These are phyloP conservation scores for Leishmania arabica DNA, from an alignment of 208 protist species.

Conservation along the genomic window DNA sequence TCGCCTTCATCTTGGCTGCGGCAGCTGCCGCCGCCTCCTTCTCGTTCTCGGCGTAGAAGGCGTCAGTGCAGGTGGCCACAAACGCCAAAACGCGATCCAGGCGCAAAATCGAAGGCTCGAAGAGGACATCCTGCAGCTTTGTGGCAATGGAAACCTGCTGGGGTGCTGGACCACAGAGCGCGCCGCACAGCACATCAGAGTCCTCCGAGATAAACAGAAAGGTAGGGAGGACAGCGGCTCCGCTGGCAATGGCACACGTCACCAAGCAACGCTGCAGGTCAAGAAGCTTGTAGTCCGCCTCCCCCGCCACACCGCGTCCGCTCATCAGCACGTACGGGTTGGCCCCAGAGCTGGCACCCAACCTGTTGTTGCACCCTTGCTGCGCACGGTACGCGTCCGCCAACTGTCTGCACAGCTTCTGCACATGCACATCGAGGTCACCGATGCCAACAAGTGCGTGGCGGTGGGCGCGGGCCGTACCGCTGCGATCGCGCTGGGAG, in stretches of 20 bases:
- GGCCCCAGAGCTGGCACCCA: background rate
- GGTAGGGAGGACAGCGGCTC: conserved; percentile 33
- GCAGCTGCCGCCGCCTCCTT: conserved; percentile 16
- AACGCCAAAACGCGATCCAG: conserved; percentile 73
- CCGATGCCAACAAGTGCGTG: conserved; percentile 59
- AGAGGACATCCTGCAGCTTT: conserved; percentile 75
- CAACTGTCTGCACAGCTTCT: conserved; percentile 49
- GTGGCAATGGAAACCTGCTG: conserved; percentile 79
- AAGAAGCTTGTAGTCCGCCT: conserved; percentile 90
- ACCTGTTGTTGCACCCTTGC: background rate
- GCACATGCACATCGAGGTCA: conserved; percentile 75
- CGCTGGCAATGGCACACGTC: conserved; percentile 25
- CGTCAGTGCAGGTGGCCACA: conserved; percentile 75
- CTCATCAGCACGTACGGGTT: conserved; percentile 66
- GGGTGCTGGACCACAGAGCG: conserved; percentile 78
- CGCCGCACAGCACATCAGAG: conserved; percentile 83
- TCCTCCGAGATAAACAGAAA: conserved; percentile 90
- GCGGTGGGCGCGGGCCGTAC: conserved; percentile 60
- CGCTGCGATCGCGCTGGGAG: conserved; percentile 66
- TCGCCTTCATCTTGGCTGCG: conserved; percentile 1
- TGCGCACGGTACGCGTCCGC: conserved; percentile 33
- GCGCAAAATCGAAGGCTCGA: conserved; percentile 68
- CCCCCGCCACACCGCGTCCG: conserved; percentile 78
- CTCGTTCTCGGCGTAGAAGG: conserved; percentile 38
- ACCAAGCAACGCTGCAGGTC: conserved; percentile 71